Evolutionary conservation across 768 basidiomycete genomes (phyloP), one percentile per base, ranked within the genome.

Genomic region (Boletus sensibilis): DNA sequence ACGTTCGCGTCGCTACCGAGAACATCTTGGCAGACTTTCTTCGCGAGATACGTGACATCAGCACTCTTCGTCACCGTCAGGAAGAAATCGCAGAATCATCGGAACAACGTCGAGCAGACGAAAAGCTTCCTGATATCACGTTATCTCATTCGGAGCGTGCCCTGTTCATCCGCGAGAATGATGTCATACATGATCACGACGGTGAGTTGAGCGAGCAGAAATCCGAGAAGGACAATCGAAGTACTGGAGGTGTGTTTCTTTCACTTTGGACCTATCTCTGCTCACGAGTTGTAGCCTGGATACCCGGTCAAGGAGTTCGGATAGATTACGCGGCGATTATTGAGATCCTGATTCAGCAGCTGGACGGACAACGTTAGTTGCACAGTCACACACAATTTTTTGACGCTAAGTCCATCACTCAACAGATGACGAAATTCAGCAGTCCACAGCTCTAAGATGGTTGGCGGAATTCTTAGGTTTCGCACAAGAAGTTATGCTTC

Each of bases 371-470:
- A 66, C 93, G 94, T 94, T 60, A 72, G 87, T 79, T 34, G 7
- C 49, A 46, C 56, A 31, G 29, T 33, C 34, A 31, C 46, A 35
- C 53, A 31, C 47, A 46, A 35, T 57, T 18, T 34, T 35, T 58
- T 50, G 39, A 34, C 34, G 46, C 27, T 49, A 14, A 59, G 20
- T 31, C 48, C 8, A 49, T 50, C 14, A 39, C 44, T 50, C 37
- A 25, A 21, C 55, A 50, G 97, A 98, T 65, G 91, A 93, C 58
- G 94, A 96, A 67, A 91, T 96, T 29, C 94, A 97, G 61, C 93
- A 97, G 64, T 92, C 91, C 0, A 95, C 91, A 0, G 92, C 94
- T n/a, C 80, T 99, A 16, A 79, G 83, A 57, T 99, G 97, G 97
- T 77, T 99, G 23, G 84, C 91, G 7, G 92, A 94, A 60, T 94